Evolutionary conservation across 768 basidiomycete genomes (phyloP).

Genomic region (Amanita inopinata): DNA sequence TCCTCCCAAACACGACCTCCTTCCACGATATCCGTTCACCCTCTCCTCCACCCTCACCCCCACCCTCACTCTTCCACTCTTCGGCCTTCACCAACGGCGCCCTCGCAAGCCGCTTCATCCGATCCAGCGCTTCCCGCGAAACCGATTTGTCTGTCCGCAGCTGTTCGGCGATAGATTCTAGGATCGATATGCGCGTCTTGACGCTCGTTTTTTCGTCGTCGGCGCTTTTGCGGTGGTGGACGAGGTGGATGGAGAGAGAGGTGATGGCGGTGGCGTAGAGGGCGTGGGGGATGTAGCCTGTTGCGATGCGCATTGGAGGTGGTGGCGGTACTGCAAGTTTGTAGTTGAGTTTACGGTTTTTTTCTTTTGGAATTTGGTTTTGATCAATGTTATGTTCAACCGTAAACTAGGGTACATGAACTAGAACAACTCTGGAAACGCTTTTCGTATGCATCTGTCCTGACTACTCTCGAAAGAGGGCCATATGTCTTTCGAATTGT

Average conservation of each 20-base stretch:
- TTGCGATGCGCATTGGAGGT: constrained; percentile 5
- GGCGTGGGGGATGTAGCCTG: constrained; percentile 49
- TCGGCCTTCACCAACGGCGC: constrained; percentile 10
- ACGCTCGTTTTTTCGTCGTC: constrained; percentile 46
- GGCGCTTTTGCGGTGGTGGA: constrained; percentile 38
- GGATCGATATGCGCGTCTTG: constrained; percentile 50
- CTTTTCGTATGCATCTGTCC: neutral
- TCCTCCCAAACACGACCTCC: constrained; percentile 39
- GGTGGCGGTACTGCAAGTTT: constrained; percentile 12
- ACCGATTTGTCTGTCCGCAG: constrained; percentile 37
- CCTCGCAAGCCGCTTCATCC: constrained; percentile 45
- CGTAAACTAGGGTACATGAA: no score
- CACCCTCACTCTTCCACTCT: neutral
- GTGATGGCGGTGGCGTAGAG: constrained; percentile 57
- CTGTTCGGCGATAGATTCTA: constrained; percentile 47
- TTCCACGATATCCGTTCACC: constrained; percentile 39
- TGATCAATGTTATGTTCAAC: no score
- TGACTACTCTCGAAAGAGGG: no score
- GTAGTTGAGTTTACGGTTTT: no score
- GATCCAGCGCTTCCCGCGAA: constrained; percentile 40
- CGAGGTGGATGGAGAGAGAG: constrained; percentile 59
- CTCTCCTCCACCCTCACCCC: constrained; percentile 1
- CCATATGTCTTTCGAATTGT: no score
- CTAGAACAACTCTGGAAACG: neutral
- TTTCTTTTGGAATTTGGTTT: no score